A percentile compares a stretch with the other conserved stretches of the same genome.
These are phyloP conservation scores for Russula sp. DNA, from an alignment of 768 basidiomycete species.

Conservation along the genomic window DNA sequence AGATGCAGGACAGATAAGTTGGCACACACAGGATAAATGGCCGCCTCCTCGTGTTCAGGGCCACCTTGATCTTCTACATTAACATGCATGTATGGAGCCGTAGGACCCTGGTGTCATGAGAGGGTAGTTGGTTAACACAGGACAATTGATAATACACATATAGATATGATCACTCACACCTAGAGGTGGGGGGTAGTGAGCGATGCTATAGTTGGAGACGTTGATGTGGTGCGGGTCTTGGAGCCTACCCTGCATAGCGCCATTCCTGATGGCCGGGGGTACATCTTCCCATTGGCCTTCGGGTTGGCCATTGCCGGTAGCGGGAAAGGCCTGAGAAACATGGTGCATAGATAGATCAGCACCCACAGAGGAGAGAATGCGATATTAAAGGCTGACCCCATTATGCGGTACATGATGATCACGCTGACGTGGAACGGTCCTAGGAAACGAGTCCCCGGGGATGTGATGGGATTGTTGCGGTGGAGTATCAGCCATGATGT, in stretches of 20 bases:
- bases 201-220: neutral
- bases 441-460: too few relatives aligned
- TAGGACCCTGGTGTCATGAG: neutral
- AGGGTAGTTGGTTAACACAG: too few relatives aligned
- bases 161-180: neutral
- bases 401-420: too few relatives aligned
- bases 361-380: neutral
- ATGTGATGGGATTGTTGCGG: too few relatives aligned
- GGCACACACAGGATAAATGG: neutral
- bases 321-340: neutral
- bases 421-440: too few relatives aligned
- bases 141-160: neutral
- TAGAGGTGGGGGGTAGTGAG: neutral
- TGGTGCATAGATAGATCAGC: neutral
- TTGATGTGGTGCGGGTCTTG: neutral
- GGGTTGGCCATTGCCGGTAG: neutral
- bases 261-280: neutral
- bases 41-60: neutral
- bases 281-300: neutral
- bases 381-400: neutral
- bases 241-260: neutral
- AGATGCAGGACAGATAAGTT: neutral
- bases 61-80: neutral
- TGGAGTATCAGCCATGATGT: too few relatives aligned
- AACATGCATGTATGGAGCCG: neutral